Evolutionary conservation across 148 eudicot genomes (phyloP).

Genomic region (Arctostaphylos glauca): DNA sequence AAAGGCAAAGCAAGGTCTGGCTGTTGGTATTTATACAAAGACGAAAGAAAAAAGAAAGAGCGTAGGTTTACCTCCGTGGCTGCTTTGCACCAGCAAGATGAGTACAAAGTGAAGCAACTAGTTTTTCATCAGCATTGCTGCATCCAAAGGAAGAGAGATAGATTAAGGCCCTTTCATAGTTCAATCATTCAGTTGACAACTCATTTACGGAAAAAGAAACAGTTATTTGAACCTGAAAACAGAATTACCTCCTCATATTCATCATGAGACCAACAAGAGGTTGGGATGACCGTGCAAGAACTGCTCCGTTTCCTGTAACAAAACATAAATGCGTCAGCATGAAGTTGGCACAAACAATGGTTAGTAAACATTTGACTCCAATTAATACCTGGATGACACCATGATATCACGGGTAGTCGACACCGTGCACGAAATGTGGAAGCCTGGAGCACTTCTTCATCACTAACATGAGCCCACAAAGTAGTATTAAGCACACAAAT

Average conservation of each 20-base stretch:
- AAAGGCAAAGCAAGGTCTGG: neutral
- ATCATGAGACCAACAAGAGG: conserved; percentile 99
- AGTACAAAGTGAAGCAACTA: conserved; percentile 88
- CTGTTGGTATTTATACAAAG: neutral
- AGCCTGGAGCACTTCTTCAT: conserved; percentile 85
- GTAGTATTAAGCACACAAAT: conserved; percentile 12
- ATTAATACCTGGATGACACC: conserved; percentile 77
- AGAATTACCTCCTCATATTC: conserved; percentile 91
- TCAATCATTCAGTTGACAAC: neutral
- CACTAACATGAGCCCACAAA: conserved; percentile 51
- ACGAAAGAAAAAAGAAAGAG: neutral
- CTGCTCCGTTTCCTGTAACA: conserved; percentile 77
- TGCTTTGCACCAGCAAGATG: conserved; percentile 49
- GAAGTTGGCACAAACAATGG: conserved; percentile 6
- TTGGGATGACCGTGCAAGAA: conserved; percentile 97
- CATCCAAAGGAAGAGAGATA: conserved; percentile 18
- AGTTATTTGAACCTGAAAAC: neutral
- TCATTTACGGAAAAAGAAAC: neutral
- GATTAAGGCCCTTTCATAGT: conserved; percentile 10
- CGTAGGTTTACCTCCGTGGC: conserved; percentile 41
- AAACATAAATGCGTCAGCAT: conserved; percentile 7
- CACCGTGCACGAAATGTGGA: conserved; percentile 85
- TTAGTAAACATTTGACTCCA: neutral
- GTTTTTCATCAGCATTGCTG: conserved; percentile 96
- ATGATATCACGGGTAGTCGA: conserved; percentile 83